Base-by-base conservation (phyloP, 257 asterid species). In the Parsonsia alboflavescens region DNA sequence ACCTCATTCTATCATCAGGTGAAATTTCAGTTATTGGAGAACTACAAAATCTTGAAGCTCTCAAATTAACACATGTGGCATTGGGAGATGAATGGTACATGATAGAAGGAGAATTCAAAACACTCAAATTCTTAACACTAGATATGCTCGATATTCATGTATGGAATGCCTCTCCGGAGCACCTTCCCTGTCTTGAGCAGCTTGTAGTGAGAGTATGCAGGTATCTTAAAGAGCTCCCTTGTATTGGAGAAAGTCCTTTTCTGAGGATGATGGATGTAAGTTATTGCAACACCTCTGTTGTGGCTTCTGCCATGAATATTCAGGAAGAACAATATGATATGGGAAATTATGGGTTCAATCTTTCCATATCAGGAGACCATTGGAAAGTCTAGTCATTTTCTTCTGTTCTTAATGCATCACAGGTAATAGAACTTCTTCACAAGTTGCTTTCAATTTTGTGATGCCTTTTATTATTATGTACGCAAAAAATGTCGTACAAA, bases 141-240 rank as follows among this genome's bases (percentile, higher is more conserved):
- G 57, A 57, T 1, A 24, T 4, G 6, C 58, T 58, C 0, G 2
- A 7, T 11, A 13, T 58, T 22, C 45, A 0, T 50, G 41, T 41
- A n/a, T 73, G 69, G 69, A 8, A 5, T 58, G 76, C 68, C 17
- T 42, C 58, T 0, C 10, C 8, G 16, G 76, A 73, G 30, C 46
- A 73, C 28, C 69, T 73, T 58, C 76, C 76, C 54, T 4, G 19
- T 33, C 76, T 58, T 26, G 39, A 73, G 15, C 28, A 58, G 12
- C 68, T 62, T 15, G 22, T 62, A 12, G 19, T 62, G 68, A 17
- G 6, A 11, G 0, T 0, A 0, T 73, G 69, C 16, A 22, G 15
- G 28, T 16, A 73, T 12, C 76, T 73, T 0, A 13, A 73, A 15
- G 22, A 62, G 6, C 28, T 73, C 2, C 69, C 76, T 15, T 13